Evolutionary conservation across 495 filamentous ascomycete species (phyloP).

Genomic region (Podospora pseudoanserina): DNA sequence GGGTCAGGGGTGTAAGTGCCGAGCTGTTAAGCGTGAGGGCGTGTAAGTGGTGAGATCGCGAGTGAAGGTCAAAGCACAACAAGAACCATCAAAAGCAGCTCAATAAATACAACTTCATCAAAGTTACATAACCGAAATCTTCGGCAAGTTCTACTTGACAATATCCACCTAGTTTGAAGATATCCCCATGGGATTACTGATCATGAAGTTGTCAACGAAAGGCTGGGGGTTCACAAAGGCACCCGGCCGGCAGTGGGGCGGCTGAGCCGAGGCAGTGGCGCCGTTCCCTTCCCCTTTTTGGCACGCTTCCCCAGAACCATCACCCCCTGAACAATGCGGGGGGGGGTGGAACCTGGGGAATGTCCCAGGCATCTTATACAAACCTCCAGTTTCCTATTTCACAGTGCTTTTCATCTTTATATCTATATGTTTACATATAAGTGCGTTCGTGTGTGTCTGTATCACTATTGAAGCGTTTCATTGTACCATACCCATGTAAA

Average conservation of each 20-base stretch:
- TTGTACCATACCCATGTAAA: background rate
- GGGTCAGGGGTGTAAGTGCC: background rate
- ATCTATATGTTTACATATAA: background rate
- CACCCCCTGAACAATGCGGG: background rate
- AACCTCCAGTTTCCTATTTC: background rate
- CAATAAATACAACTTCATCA: background rate
- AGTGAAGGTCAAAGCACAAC: background rate
- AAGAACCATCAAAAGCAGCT: background rate
- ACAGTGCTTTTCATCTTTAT: background rate
- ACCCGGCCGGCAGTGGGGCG: background rate
- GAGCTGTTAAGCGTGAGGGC: background rate
- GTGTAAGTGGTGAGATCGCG: background rate
- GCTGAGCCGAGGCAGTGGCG: conserved; percentile 5
- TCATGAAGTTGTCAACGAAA: conserved; percentile 1
- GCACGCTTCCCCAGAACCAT: background rate
- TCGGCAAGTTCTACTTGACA: background rate
- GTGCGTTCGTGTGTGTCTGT: background rate
- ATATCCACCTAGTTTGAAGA: background rate
- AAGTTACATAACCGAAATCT: background rate
- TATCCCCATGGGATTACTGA: conserved; percentile 20
- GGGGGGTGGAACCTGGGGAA: background rate
- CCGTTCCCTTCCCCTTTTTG: background rate
- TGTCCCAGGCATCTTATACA: background rate
- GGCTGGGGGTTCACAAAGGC: background rate
- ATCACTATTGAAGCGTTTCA: background rate